Conservation (phyloP, 2,329 filamentous ascomycete genomes). For the Colletotrichum aenigma region DNA sequence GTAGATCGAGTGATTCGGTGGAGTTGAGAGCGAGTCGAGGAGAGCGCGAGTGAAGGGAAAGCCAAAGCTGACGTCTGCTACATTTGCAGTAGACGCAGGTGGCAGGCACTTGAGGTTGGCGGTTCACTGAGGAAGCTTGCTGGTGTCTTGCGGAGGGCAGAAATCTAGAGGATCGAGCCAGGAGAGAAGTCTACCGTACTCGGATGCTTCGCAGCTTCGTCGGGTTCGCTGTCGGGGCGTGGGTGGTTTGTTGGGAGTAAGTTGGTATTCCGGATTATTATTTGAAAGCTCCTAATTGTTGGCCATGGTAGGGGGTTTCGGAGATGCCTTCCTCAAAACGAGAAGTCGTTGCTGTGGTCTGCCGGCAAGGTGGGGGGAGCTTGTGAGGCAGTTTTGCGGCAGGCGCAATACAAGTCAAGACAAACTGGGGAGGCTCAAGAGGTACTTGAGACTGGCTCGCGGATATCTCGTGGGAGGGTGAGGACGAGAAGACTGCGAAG, state of each 20-base stretch:
- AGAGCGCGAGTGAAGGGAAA: not conserved
- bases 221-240: not conserved
- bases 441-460: not conserved
- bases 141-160: not conserved
- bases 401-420: not conserved
- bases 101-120: not conserved
- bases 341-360: not conserved
- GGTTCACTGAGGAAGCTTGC: not conserved
- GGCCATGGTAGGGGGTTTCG: constrained; percentile 4
- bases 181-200: not conserved
- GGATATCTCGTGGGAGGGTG: not conserved
- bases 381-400: not conserved
- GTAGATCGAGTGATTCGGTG: not conserved
- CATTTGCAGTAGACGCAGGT: not conserved
- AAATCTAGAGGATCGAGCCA: not conserved
- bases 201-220: not conserved
- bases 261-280: not conserved
- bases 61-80: not conserved
- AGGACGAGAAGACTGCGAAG: not conserved
- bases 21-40: not conserved
- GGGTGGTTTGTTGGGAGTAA: not conserved
- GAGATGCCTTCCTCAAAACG: not conserved
- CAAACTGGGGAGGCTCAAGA: not conserved
- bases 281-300: not conserved
- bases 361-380: not conserved